Percentiles rank a stretch among this genome's conserved stretches.
Evolutionary conservation across 305 asterid genomes (phyloP).

Genomic region (Rubia tinctorum): DNA sequence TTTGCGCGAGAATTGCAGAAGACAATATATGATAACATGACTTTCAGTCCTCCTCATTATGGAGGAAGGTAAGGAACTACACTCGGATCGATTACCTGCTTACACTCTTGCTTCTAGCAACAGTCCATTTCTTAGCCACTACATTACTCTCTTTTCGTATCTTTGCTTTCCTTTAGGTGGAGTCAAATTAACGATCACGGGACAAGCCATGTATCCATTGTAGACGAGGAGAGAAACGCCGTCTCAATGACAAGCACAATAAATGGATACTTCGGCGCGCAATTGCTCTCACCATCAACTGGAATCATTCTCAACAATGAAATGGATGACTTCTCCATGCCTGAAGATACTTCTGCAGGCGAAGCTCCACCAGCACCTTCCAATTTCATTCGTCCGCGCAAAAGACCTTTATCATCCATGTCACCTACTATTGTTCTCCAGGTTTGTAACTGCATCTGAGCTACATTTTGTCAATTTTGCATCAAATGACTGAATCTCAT

Average conservation of each 20-base stretch:
- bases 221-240: slow-evolving; percentile 59
- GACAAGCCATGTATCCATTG: slow-evolving; percentile 67
- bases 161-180: slow-evolving; percentile 41
- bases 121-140: neutral
- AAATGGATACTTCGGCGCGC: slow-evolving; percentile 55
- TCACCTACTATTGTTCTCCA: slow-evolving; percentile 54
- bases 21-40: slow-evolving; percentile 43
- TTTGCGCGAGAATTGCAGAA: slow-evolving; percentile 43
- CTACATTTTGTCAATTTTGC: neutral
- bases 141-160: neutral
- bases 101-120: neutral
- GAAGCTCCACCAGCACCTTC: slow-evolving; percentile 52
- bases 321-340: slow-evolving; percentile 80
- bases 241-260: slow-evolving; percentile 69
- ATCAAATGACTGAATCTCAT: neutral
- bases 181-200: slow-evolving; percentile 66
- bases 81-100: neutral
- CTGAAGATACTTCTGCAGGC: slow-evolving; percentile 25
- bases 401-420: slow-evolving; percentile 76
- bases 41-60: slow-evolving; percentile 54
- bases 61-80: slow-evolving; percentile 49
- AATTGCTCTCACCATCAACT: slow-evolving; percentile 48
- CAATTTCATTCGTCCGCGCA: slow-evolving; percentile 53
- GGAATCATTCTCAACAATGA: slow-evolving; percentile 78
- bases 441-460: slow-evolving; percentile 22